Conservation (phyloP, 1,139 yeast species). For the Debaryomyces subglobosus region DNA sequence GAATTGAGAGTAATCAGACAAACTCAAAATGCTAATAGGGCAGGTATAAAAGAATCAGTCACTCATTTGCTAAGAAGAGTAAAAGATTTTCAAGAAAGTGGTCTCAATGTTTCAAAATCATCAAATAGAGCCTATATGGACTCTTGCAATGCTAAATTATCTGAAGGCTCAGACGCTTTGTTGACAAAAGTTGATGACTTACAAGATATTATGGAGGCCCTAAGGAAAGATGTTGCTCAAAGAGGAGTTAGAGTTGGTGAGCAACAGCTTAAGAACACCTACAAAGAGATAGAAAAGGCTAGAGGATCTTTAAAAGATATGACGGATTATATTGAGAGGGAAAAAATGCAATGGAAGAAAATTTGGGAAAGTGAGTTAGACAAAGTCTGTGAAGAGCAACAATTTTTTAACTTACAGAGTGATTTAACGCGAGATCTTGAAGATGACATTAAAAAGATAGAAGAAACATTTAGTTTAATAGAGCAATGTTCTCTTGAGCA, state of each 20-base stretch:
- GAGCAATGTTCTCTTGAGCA: constrained; percentile 84
- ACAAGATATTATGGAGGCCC: constrained; percentile 88
- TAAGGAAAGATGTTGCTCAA: constrained; percentile 89
- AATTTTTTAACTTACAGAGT: constrained; percentile 86
- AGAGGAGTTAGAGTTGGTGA: constrained; percentile 85
- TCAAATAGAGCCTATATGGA: constrained; percentile 74
- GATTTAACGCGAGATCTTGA: constrained; percentile 78
- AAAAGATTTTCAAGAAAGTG: constrained; percentile 49
- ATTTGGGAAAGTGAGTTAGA: constrained; percentile 93
- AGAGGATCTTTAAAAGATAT: constrained; percentile 53
- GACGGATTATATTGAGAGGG: constrained; percentile 64
- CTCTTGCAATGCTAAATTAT: constrained; percentile 69
- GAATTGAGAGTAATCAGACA: constrained; percentile 71
- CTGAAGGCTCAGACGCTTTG: constrained; percentile 74
- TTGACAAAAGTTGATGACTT: constrained; percentile 86
- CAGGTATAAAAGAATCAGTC: constrained; percentile 46
- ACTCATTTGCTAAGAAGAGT: constrained; percentile 49
- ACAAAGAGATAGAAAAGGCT: constrained; percentile 67
- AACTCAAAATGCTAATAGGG: constrained; percentile 51
- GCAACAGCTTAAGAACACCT: constrained; percentile 69
- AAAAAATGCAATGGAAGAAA: constrained; percentile 84
- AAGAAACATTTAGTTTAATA: constrained; percentile 79
- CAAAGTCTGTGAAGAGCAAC: constrained; percentile 91
- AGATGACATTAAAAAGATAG: constrained; percentile 79
- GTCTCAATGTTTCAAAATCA: constrained; percentile 44